These are phyloP conservation scores for Dissophora globulifera DNA, from an alignment of 192 early-diverging fungal genomes.

Conservation along the genomic window DNA sequence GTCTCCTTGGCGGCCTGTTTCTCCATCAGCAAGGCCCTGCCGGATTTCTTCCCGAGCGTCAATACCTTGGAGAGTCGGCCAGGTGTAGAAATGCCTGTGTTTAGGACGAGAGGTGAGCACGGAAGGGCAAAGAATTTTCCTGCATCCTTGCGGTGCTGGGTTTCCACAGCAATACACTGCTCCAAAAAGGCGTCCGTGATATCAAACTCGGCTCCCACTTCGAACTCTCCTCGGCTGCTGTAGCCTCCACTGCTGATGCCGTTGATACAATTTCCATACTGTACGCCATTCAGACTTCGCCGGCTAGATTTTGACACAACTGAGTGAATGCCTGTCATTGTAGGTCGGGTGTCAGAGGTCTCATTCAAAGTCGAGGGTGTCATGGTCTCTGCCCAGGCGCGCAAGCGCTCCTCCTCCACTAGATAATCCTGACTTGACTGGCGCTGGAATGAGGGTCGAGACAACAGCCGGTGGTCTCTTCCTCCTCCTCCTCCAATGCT, in stretches of 20 bases:
- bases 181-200: slow-evolving; percentile 40
- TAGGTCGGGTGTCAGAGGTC: slow-evolving; percentile 4
- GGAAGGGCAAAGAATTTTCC: slow-evolving; percentile 49
- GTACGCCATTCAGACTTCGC: slow-evolving; percentile 14
- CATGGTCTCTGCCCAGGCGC: slow-evolving; percentile 18
- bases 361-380: background rate
- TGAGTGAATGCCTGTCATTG: slow-evolving; percentile 17
- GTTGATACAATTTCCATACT: slow-evolving; percentile 6
- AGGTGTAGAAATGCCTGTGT: background rate
- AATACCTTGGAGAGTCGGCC: slow-evolving; percentile 11
- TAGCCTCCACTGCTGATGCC: slow-evolving; percentile 30
- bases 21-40: background rate
- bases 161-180: slow-evolving; percentile 35
- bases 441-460: slow-evolving; percentile 19
- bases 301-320: slow-evolving; percentile 47
- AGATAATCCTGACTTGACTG: slow-evolving; percentile 26
- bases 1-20: background rate
- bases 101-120: slow-evolving; percentile 5
- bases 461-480: slow-evolving; percentile 11
- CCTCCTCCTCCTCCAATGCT: background rate
- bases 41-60: slow-evolving; percentile 6
- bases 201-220: slow-evolving; percentile 46
- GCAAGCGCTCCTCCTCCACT: slow-evolving; percentile 17
- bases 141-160: slow-evolving; percentile 42
- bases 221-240: slow-evolving; percentile 42